Evolutionary conservation across 2,329 filamentous ascomycete genomes (phyloP).

Genomic region (Neurospora sp.): DNA sequence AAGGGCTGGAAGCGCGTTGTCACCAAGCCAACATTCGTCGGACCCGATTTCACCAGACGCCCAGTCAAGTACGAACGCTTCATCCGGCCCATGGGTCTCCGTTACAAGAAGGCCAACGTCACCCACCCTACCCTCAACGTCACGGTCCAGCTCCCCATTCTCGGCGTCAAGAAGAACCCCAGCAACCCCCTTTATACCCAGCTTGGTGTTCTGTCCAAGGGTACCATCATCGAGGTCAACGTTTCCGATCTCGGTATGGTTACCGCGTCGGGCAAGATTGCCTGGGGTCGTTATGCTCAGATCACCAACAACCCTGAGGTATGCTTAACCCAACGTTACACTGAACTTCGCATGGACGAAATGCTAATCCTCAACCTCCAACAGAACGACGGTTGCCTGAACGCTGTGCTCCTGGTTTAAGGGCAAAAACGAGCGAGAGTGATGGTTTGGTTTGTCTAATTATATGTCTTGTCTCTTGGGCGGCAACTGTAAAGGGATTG

Average conservation of each 20-base stretch:
- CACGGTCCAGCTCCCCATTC: conserved; percentile 77
- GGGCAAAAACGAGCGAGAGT: background rate
- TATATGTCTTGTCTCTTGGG: background rate
- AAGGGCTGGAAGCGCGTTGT: conserved; percentile 52
- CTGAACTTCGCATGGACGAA: background rate
- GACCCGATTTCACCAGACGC: conserved; percentile 76
- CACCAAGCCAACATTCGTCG: conserved; percentile 82
- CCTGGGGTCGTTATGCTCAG: conserved; percentile 81
- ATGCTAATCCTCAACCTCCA: background rate
- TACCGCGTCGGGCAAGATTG: conserved; percentile 84
- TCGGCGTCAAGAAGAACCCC: conserved; percentile 57
- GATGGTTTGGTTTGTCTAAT: background rate
- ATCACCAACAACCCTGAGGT: conserved; percentile 44
- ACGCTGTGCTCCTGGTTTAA: conserved; percentile 22
- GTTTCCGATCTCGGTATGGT: conserved; percentile 85
- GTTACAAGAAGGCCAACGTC: conserved; percentile 70
- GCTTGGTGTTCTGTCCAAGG: conserved; percentile 79
- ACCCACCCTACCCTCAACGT: conserved; percentile 28
- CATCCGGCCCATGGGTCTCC: conserved; percentile 65
- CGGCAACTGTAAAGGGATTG: conserved; percentile 2
- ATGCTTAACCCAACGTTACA: background rate
- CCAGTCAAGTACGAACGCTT: conserved; percentile 74
- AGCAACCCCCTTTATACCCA: conserved; percentile 77
- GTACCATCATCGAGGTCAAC: conserved; percentile 74
- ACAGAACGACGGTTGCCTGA: conserved; percentile 22